Conservation (phyloP, 176 grass and related monocot species). For the Miscanthus lutarioriparius region DNA sequence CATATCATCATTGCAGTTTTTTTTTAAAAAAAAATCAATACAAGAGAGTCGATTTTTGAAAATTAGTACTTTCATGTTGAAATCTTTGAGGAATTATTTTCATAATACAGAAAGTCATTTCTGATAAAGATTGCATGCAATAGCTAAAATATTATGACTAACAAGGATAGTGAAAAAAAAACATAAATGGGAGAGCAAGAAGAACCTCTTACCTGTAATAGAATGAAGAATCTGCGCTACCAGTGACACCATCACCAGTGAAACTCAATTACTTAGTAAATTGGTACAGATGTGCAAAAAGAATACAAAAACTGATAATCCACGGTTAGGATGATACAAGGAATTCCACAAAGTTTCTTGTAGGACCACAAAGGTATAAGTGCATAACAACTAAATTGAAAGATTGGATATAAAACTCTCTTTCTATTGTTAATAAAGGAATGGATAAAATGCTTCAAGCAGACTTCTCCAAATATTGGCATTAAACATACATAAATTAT, state of each 20-base stretch:
- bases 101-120: too few relatives aligned
- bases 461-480: background rate
- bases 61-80: background rate
- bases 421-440: background rate
- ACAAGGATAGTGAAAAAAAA: background rate
- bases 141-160: background rate
- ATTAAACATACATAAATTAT: background rate
- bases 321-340: background rate
- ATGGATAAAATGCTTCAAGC: too few relatives aligned
- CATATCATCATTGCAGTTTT: background rate
- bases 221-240: slow-evolving; percentile 19
- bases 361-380: background rate
- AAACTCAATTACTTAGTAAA: background rate
- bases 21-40: background rate
- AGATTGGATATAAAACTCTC: background rate
- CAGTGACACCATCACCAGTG: background rate
- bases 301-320: background rate
- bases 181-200: background rate
- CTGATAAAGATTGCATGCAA: background rate
- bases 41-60: background rate
- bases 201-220: background rate
- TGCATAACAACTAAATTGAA: background rate
- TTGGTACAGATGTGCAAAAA: background rate
- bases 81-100: background rate
- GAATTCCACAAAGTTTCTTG: background rate